Conservation (phyloP, 495 filamentous ascomycete species). For the Lasiosphaeria ovina region DNA sequence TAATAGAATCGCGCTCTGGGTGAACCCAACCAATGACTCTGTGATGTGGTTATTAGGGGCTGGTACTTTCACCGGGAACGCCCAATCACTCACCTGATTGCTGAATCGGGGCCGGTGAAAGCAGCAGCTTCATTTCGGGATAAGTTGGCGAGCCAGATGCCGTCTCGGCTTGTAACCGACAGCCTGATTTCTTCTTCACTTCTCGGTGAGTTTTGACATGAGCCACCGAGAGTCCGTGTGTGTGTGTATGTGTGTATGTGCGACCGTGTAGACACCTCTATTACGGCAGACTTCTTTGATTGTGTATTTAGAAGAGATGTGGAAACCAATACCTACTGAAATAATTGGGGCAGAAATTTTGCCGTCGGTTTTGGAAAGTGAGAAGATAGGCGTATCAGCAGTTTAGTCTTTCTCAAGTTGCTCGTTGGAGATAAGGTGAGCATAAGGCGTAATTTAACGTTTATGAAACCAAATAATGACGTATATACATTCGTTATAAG, state of each 20-base stretch:
- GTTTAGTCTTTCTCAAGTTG: neutral
- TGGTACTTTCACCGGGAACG: neutral
- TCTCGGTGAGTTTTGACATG: neutral
- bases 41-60: constrained; percentile 7
- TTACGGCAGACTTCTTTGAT: neutral
- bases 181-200: neutral
- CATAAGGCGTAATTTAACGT: neutral
- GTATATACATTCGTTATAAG: neutral
- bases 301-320: neutral
- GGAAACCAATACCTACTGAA: neutral
- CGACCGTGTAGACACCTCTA: neutral
- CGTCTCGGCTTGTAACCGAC: constrained; percentile 6
- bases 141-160: constrained; percentile 11
- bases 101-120: constrained; percentile 8
- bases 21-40: constrained; percentile 12
- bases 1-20: constrained; percentile 11
- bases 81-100: constrained; percentile 9
- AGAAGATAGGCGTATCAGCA: neutral
- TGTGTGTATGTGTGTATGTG: neutral
- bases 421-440: neutral
- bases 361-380: neutral
- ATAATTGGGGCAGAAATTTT: neutral
- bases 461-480: neutral
- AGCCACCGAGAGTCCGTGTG: neutral
- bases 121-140: constrained; percentile 7